Conservation (phyloP, 1,139 yeast genomes). For the Yamadazyma atlantica region DNA sequence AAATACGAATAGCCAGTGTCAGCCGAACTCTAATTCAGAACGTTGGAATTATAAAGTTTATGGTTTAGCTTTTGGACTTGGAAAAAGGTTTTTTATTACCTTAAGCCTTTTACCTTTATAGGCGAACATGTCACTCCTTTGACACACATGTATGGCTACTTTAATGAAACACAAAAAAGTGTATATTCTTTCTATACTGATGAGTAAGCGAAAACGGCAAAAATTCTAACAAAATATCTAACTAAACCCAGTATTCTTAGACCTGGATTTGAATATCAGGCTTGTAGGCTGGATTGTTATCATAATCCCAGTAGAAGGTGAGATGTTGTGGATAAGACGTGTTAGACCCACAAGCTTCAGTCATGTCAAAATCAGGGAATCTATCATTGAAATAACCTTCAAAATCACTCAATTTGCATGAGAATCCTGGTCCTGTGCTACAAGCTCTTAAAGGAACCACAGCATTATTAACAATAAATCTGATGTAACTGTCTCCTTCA, state of each 20-base stretch:
- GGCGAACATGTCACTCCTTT: too few species aligned
- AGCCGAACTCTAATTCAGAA: too few species aligned
- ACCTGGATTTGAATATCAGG: slow-evolving; percentile 17
- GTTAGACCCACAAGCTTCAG: slow-evolving; percentile 31
- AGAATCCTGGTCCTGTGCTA: slow-evolving; percentile 55
- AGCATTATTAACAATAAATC: slow-evolving; percentile 56
- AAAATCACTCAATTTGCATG: slow-evolving; percentile 49
- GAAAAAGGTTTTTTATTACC: too few species aligned
- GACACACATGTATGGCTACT: too few species aligned
- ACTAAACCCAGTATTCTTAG: too few species aligned
- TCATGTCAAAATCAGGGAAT: slow-evolving; percentile 28
- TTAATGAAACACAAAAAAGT: too few species aligned
- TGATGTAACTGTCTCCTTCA: slow-evolving; percentile 36
- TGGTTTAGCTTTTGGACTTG: too few species aligned
- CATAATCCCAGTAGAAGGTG: slow-evolving; percentile 38
- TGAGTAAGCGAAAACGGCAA: too few species aligned
- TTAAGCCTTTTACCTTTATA: too few species aligned
- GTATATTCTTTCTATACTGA: too few species aligned
- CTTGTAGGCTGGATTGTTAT: slow-evolving; percentile 13
- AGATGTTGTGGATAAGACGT: slow-evolving; percentile 19
- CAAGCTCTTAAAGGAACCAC: slow-evolving; percentile 55
- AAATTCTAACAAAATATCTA: slow-evolving; percentile 7
- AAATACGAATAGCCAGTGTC: too few species aligned
- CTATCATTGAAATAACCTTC: slow-evolving; percentile 30
- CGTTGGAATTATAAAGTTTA: too few species aligned